Evolutionary conservation across 768 basidiomycete species (phyloP), one percentile per base, ranked within the genome.

Genomic region (Lyophyllum decastes): DNA sequence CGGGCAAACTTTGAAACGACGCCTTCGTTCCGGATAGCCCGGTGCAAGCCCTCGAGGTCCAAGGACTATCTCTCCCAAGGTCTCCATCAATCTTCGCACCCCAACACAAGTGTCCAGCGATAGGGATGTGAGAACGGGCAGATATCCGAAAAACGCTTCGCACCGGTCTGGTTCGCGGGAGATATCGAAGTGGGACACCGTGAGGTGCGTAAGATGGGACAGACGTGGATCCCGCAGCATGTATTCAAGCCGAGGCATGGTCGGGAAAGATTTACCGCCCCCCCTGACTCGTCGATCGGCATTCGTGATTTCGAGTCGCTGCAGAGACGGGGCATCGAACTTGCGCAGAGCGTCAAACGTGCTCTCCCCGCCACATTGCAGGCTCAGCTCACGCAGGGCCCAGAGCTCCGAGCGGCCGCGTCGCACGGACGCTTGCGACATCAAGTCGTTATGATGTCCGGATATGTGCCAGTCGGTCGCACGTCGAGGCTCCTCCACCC

Each of bases 181-280:
- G 58, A 85, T 72, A 47, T 71, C 69, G 66, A 81, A 81, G 49
- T 76, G 72, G 40, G 80, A 77, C 46, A 87, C 63, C 17, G 80
- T 78, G 56, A 86, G 77, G 59, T 81, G 75, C 27, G 81, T 81
- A 35, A 86, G 71, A 54, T 72, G 64, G 2, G 73, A 77, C 26
- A 85, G 76, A 49, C 82, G 82, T 6, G 84, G 83, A 67, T 86
- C 82, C 52, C 79, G 78, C 65, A 85, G 82, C 55, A 86, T 72
- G 35, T 71, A 76, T 66, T 84, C 82, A 26, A 82, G 73, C 27
- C 78, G 75, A 38, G 81, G 80, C 52, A 85, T 69, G 6, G 62
- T 51, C 14, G 79, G 77, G 14, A 72, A 54, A 8, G 57, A 12
- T 19, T 47, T 57, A 38, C 17, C 22, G 53, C 57, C 41, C 64